Evolutionary conservation across 495 filamentous ascomycete genomes (phyloP).

Genomic region (Terfezia claveryi): DNA sequence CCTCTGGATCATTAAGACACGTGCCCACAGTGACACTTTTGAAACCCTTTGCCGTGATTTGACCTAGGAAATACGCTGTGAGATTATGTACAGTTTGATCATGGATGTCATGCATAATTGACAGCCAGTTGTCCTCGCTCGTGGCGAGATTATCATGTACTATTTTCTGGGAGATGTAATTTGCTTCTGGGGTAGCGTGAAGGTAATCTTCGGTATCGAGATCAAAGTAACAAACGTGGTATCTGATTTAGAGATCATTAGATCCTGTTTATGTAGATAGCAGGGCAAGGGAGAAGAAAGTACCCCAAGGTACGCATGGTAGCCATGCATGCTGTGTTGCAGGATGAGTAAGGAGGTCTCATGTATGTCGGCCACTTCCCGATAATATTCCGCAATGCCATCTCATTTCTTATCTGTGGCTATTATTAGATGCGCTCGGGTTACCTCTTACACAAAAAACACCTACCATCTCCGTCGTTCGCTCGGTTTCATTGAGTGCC

Average conservation of each 20-base stretch:
- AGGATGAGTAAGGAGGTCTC: slow-evolving; percentile 37
- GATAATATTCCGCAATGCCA: slow-evolving; percentile 44
- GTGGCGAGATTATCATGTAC: slow-evolving; percentile 13
- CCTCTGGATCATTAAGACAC: slow-evolving; percentile 20
- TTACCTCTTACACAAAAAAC: no score
- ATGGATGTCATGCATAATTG: slow-evolving; percentile 40
- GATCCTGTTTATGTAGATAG: no score
- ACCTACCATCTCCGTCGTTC: slow-evolving; percentile 30
- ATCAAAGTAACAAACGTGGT: slow-evolving; percentile 42
- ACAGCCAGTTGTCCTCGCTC: slow-evolving; percentile 18
- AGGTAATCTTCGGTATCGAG: slow-evolving; percentile 46
- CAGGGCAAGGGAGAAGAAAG: no score
- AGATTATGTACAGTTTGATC: slow-evolving; percentile 45
- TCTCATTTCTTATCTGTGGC: slow-evolving; percentile 34
- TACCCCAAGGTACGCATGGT: slow-evolving; percentile 30
- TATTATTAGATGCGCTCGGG: no score
- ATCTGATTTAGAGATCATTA: slow-evolving; percentile 10
- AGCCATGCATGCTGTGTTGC: slow-evolving; percentile 26
- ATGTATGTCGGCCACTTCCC: slow-evolving; percentile 55
- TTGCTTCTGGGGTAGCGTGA: slow-evolving; percentile 30
- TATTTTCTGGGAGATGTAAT: slow-evolving; percentile 40
- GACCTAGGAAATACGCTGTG: slow-evolving; percentile 39
- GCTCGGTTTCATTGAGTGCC: slow-evolving; percentile 26
- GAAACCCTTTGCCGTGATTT: slow-evolving; percentile 29
- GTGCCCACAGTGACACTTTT: slow-evolving; percentile 23